Base-by-base conservation (phyloP, 495 filamentous ascomycete species). In the Echria macrotheca region DNA sequence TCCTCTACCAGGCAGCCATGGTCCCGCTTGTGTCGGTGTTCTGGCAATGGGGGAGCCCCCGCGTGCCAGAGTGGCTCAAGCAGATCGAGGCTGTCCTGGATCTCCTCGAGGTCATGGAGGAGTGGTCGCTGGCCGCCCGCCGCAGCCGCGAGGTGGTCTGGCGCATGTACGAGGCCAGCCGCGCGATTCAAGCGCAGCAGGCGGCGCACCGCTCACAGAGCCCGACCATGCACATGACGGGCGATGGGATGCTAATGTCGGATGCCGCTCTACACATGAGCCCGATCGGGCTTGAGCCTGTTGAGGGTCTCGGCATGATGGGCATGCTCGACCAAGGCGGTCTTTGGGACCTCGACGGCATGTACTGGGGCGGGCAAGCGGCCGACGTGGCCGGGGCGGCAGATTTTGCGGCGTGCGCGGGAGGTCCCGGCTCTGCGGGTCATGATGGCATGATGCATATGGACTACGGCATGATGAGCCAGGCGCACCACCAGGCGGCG, bases 1-100 rank as follows among this genome's bases (percentile, higher is more conserved):
- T 87, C 63, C 73, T 86, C 36, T 90, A 87, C 71, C 87, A 91
- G 63, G 83, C 85, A 0, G 77, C 78, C 36, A 82, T 89, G 79
- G 82, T 91, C 17, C 87, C 86, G 0, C 74, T 91, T 2, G 73
- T 91, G 6, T 81, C 74, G 11, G 73, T 91, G 11, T 84, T 85
- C 56, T 81, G 83, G 71, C 78, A 82, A 55, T 78, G 78, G 61
- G 72, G 72, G 43, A 77, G 72, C 31, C 69, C 68, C 0, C 68
- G 74, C 48, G 79, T 75, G 66, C 60, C 71, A 54, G 61, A 79
- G 65, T 67, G 79, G 72, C 64, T 80, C 63, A 65, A 76, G 70
- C 84, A 86, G 64, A 79, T 89, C 33, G 83, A 88, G 64, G 78
- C 70, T 12, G 82, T 85, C 15, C 72, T 89, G 32, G 72, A 80